Evolutionary conservation across 106 monocot species (phyloP), one percentile per base, ranked within the genome.

Genomic region (Chionographis japonica): DNA sequence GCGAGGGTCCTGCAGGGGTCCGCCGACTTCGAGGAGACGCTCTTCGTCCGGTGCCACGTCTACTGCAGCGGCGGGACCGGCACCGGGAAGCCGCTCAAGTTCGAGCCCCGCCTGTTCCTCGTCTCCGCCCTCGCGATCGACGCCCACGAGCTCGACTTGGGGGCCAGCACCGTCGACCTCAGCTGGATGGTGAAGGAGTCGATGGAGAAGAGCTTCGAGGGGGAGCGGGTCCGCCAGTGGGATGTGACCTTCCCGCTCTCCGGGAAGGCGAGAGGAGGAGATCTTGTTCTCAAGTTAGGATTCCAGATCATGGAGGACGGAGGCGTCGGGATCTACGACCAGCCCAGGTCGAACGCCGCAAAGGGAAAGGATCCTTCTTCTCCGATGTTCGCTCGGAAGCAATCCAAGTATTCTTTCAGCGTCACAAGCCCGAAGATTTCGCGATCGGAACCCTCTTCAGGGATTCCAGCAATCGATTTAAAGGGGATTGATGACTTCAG

Each of bases 231-330:
- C 8, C 63, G 91, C 62, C 81, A 92, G 60, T 86, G 95, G 95
- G 88, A 92, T 4, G 50, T 60, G 1, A 71, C 60, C 6, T 91
- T 89, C 37, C 66, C 68, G 17, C 88, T 95, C 57, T 60, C 81
- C 10, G 88, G 95, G 12, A 95, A 95, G 76, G 95, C 89, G 3
- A 91, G 80, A 71, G 95, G 95, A 1, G 95, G 86, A 3, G 88
- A 92, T 52, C 42, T 95, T 17, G 78, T 82, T 0, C 68, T 92
- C 19, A 95, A 89, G 58, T 51, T 95, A 6, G 88, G 88, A 43
- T 95, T 95, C 64, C 95, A 95, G 68, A 86, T 95, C 70, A 95
- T 95, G 88, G 95, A 95, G 65, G 95, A 89, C 35, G 84, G 86
- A 9, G 86, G 91, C 2, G 75, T 86, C 7, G 84, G 79, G 20